Base-by-base conservation (phyloP, 2,329 filamentous ascomycete species). In the Cercospora citrullina region DNA sequence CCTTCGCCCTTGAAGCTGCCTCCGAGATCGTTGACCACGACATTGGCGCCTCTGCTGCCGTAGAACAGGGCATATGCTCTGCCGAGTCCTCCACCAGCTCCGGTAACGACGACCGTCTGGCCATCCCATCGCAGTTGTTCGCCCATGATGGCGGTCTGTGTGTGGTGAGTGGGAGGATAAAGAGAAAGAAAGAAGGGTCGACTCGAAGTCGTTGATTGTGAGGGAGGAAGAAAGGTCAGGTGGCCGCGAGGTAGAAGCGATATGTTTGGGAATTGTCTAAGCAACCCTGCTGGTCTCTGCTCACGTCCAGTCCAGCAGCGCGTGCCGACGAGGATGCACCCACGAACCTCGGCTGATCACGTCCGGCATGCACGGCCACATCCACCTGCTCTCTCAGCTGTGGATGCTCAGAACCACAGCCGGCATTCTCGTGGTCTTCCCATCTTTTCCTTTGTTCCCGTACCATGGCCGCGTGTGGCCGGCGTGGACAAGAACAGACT, bases 1-100 rank as follows among this genome's bases (percentile, higher is more conserved):
- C 94, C 94, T 83, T 97, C 93, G 74, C 95, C 94, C 82, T 95
- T 94, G 86, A 95, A 94, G 58, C 93, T 95, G 61, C 88, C 92
- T 71, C 95, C 95, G 62, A 98, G 87, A 79, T 99, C 95, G 81
- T 99, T 99, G 76, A 99, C 95, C 59, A 99, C 94, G 75, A 96
- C 91, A 81, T 91, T 96, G 75, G 93, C 95, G 77, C 95, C 95
- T 78, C 94, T 89, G 66, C 92, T 93, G 67, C 87, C 95, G 79
- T 96, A 98, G 85, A 97, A 98, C 69, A 90, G 84, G 74, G 91
- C 90, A 82, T 96, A 96, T 79, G 90, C 89, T 81, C 90, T 92
- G 72, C 92, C 92, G 66, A 95, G 82, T 72, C 92, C 92, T 80
- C 91, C 92, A 72, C 92, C 92, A 71, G 92, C 92, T 76, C 92